Percentiles rank a stretch among this genome's conserved stretches.
Conservation (phyloP, 2,329 filamentous ascomycete genomes). For the Pestalotiopsis sp. region DNA sequence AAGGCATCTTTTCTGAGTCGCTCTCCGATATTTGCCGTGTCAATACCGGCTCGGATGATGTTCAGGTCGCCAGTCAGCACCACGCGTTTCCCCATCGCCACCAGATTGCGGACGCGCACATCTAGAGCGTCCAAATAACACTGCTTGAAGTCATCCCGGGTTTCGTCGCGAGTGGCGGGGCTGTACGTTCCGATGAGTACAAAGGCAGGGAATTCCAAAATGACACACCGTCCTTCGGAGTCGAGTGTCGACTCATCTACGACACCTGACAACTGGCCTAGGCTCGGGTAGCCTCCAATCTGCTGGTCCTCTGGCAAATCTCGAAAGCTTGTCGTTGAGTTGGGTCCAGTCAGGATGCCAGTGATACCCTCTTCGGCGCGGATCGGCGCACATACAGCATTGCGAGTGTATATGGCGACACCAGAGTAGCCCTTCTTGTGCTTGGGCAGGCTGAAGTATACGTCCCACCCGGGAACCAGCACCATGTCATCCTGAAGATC, state of each 20-base stretch:
- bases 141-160: constrained; percentile 79
- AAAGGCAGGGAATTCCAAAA: constrained; percentile 93
- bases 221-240: constrained; percentile 86
- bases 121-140: constrained; percentile 82
- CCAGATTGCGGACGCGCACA: constrained; percentile 80
- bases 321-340: constrained; percentile 70
- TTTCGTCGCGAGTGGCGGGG: constrained; percentile 85
- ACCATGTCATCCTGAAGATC: constrained; percentile 96
- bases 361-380: constrained; percentile 93
- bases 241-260: constrained; percentile 77
- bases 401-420: constrained; percentile 93
- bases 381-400: constrained; percentile 80
- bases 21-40: constrained; percentile 76
- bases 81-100: constrained; percentile 79
- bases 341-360: constrained; percentile 75
- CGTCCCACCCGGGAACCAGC: constrained; percentile 91
- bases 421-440: constrained; percentile 97
- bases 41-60: constrained; percentile 69
- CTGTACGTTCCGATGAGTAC: constrained; percentile 92
- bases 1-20: constrained; percentile 70
- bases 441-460: constrained; percentile 90
- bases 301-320: constrained; percentile 73
- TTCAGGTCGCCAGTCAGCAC: constrained; percentile 89
- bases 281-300: constrained; percentile 86
- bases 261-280: constrained; percentile 63